Percentiles rank a stretch among this genome's conserved stretches.
These are phyloP conservation scores for Limonium bicolor DNA, from an alignment of 148 eudicot species.

Conservation along the genomic window DNA sequence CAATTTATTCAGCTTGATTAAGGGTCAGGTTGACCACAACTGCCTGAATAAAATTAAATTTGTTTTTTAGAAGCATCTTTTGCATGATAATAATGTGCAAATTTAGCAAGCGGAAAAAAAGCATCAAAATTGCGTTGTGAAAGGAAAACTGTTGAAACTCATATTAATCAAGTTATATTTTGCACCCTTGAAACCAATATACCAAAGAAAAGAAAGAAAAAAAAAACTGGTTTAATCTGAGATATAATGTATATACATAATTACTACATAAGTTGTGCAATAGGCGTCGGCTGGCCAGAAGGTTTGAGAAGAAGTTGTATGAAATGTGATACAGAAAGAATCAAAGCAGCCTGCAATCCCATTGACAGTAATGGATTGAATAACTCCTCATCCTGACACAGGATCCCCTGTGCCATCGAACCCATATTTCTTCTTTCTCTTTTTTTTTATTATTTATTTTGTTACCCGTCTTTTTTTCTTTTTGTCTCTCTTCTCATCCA, in stretches of 20 bases:
- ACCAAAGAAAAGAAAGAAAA: neutral
- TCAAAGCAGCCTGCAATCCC: slow-evolving; percentile 63
- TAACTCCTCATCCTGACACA: slow-evolving; percentile 42
- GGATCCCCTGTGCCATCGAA: slow-evolving; percentile 26
- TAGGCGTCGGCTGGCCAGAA: slow-evolving; percentile 69
- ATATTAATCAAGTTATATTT: too few species aligned
- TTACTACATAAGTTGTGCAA: slow-evolving; percentile 40
- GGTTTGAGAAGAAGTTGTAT: slow-evolving; percentile 67
- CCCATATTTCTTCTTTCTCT: slow-evolving; percentile 20
- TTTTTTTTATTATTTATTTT: too few species aligned
- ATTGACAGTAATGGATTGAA: slow-evolving; percentile 71
- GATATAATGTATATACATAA: neutral
- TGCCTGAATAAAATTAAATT: neutral
- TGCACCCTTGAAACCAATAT: neutral
- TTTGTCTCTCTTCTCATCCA: too few species aligned
- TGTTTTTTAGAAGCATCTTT: neutral
- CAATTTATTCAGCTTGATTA: neutral
- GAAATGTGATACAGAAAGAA: slow-evolving; percentile 65
- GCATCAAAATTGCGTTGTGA: neutral
- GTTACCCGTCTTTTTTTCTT: neutral
- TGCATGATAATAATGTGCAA: neutral
- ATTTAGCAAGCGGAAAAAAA: neutral
- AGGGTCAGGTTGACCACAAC: neutral
- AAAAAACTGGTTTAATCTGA: neutral
- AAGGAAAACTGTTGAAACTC: neutral